Percentiles rank a stretch among this genome's conserved stretches.
These are phyloP conservation scores for Wickerhamiella lipophila DNA, from an alignment of 805 yeast species.

Conservation along the genomic window DNA sequence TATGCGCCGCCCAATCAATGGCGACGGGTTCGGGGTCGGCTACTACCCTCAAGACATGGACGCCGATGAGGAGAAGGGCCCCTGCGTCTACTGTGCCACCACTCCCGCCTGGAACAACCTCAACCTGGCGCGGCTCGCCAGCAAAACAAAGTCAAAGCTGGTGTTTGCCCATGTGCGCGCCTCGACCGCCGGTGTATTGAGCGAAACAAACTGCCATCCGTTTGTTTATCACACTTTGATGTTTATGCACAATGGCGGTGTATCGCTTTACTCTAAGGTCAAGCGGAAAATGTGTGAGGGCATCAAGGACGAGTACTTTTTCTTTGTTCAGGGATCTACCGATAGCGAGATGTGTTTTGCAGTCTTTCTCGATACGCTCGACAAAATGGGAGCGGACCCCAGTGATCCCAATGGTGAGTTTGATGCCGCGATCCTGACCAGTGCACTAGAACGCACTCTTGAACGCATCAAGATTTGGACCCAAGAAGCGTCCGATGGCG, in stretches of 20 bases:
- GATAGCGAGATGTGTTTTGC: constrained; percentile 96
- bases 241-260: constrained; percentile 93
- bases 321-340: constrained; percentile 80
- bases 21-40: constrained; percentile 97
- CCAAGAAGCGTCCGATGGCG: constrained; percentile 35
- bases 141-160: constrained; percentile 68
- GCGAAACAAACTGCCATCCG: constrained; percentile 97
- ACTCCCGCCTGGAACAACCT: constrained; percentile 94
- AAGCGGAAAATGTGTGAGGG: constrained; percentile 62
- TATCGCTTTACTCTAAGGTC: constrained; percentile 57
- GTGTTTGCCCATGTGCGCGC: constrained; percentile 96
- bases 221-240: constrained; percentile 74
- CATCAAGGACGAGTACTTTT: constrained; percentile 66
- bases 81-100: constrained; percentile 87
- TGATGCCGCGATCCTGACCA: constrained; percentile 38
- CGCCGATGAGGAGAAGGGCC: constrained; percentile 46
- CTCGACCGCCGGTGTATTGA: constrained; percentile 82
- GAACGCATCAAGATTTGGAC: constrained; percentile 72
- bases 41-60: constrained; percentile 57
- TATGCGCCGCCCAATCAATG: constrained; percentile 83
- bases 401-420: constrained; percentile 40
- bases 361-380: constrained; percentile 62
- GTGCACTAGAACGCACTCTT: constrained; percentile 63
- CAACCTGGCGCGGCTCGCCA: constrained; percentile 73
- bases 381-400: constrained; percentile 67